Evolutionary conservation across 1,284 basidiomycete species (phyloP), one percentile per base, ranked within the genome.

Genomic region (Trametes polyzona): DNA sequence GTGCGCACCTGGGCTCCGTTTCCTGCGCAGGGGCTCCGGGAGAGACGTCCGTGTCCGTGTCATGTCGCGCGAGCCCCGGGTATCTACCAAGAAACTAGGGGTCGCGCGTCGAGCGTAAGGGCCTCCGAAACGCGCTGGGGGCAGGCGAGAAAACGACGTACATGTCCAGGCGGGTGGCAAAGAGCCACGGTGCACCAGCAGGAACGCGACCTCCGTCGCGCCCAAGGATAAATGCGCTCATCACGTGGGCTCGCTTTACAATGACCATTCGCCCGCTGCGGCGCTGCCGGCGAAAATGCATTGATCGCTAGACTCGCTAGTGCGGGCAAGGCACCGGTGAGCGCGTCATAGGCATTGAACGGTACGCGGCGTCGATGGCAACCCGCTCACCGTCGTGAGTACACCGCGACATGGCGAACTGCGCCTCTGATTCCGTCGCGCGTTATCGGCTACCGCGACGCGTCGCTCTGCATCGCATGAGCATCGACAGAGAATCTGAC

Each of bases 21-120:
- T 8, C 24, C 36, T 55, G 6, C 50, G 46, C 14, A 16, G 23
- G 21, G 46, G 27, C 26, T 37, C 46, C n/a, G 39, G 35, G 6
- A 52, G n/a, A 6, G 36, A 41, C 17, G 26, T 55, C 16, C 47
- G 44, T 17, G 48, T 57, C 17, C 58, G 43, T 14, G 58, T 47
- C 61, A 63, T 63, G 10, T 29, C 16, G 16, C n/a, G 14, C 23
- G 14, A 35, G 23, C 7, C 24, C 2, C 21, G 14, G 26, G 30
- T 29, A 12, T 9, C 43, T 23, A 37, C 21, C 3, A 36, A n/a
- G 33, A 3, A 27, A 11, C 14, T 2, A 17, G 29, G 16, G 8
- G 33, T 16, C 29, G 36, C 39, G 42, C 11, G 37, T 11, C 29
- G 53, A 11, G 35, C 29, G 21, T 26, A 33, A 52, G 43, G 23